phyloP scores from a whole-genome alignment of 164 flowering plant species.

The Nymphaea colorata region DNA sequence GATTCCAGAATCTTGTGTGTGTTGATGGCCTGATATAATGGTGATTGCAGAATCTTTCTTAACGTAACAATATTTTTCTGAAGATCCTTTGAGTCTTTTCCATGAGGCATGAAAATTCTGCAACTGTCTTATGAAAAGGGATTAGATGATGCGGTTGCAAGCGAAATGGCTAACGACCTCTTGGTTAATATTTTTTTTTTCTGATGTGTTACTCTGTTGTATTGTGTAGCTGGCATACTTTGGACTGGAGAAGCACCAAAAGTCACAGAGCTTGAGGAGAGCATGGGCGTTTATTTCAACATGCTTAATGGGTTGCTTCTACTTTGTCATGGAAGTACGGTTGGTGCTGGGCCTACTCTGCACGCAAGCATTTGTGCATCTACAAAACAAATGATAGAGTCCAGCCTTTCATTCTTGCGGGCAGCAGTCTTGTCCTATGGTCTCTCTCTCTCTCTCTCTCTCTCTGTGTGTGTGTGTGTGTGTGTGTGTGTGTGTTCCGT shows the following conservation, averaged over 20 bases:
- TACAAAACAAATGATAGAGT: conserved; percentile 59
- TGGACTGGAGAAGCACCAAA: conserved; percentile 55
- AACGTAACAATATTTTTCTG: too few species aligned
- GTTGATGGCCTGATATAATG: background rate
- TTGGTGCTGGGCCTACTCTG: conserved; percentile 89
- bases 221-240: conserved; percentile 70
- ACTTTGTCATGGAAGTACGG: conserved; percentile 58
- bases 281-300: conserved; percentile 66
- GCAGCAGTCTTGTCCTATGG: conserved; percentile 16
- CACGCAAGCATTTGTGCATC: conserved; percentile 41
- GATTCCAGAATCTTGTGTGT: background rate
- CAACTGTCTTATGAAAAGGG: too few species aligned
- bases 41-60: background rate
- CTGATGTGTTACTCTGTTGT: background rate
- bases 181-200: too few species aligned
- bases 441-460: conserved; percentile 2
- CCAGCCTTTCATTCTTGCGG: conserved; percentile 36
- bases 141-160: too few species aligned
- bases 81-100: too few species aligned
- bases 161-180: too few species aligned
- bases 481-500: background rate
- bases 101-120: too few species aligned
- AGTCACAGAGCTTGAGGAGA: conserved; percentile 48
- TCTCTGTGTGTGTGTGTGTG: background rate
- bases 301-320: conserved; percentile 71